Percentiles rank a stretch among this genome's conserved stretches.
Conservation (phyloP, 2,329 filamentous ascomycete genomes). For the Phyllosticta ampelicida region DNA sequence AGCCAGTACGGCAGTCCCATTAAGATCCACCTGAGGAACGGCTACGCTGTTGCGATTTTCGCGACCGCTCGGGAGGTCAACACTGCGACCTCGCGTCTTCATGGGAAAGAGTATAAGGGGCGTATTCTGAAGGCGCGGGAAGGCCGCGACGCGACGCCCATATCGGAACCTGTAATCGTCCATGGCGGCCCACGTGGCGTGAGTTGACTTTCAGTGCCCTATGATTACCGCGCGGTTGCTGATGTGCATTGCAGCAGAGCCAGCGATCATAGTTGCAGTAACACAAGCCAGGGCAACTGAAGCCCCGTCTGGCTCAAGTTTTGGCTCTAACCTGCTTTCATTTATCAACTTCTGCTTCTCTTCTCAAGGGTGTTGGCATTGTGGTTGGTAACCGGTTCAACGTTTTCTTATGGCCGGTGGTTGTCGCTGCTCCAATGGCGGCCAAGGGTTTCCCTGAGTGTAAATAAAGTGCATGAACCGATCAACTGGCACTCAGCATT, state of each 20-base stretch:
- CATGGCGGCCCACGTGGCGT: constrained; percentile 15
- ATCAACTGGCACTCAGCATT: not conserved
- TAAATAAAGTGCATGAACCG: not conserved
- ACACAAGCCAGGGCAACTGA: not conserved
- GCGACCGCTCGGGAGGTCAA: constrained; percentile 21
- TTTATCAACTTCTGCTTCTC: not conserved
- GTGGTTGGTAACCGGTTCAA: not conserved
- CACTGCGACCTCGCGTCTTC: constrained; percentile 19
- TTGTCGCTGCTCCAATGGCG: not conserved
- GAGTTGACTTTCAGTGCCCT: not conserved
- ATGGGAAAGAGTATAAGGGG: constrained; percentile 20
- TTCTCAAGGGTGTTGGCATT: not conserved
- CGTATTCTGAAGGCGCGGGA: constrained; percentile 24
- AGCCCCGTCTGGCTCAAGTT: not conserved
- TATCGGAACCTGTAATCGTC: constrained; percentile 21
- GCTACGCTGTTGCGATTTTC: constrained; percentile 23
- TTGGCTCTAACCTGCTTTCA: not conserved
- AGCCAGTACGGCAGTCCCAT: constrained; percentile 17
- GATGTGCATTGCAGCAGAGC: constrained; percentile 5
- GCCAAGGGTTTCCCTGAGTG: not conserved
- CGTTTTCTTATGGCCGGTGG: not conserved
- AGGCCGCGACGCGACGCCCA: constrained; percentile 24
- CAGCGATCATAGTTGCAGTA: not conserved
- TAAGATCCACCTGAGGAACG: constrained; percentile 19
- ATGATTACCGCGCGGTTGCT: not conserved